phyloP scores from a whole-genome alignment of 192 early-diverging fungal species.

The Coemansia sp. region DNA sequence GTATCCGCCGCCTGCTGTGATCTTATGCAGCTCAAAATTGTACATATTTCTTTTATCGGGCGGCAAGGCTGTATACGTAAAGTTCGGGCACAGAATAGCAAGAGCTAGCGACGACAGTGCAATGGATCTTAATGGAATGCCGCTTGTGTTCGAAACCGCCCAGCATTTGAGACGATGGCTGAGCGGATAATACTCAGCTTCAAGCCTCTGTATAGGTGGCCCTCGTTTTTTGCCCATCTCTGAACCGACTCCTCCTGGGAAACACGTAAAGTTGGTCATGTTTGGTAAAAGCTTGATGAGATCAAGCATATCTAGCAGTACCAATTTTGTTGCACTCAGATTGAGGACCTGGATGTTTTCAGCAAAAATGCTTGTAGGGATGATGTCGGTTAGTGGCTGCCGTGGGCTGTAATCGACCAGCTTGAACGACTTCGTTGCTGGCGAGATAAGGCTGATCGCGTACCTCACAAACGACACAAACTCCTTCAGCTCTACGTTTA shows the following conservation, averaged over 20 bases:
- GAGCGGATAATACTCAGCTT: background rate
- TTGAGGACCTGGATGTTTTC: constrained; percentile 8
- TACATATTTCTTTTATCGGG: background rate
- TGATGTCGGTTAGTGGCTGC: background rate
- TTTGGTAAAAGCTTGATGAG: constrained; percentile 2
- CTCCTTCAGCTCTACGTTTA: background rate
- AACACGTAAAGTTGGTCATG: background rate
- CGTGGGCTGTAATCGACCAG: background rate
- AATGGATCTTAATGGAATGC: background rate
- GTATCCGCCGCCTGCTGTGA: background rate
- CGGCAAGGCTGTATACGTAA: background rate
- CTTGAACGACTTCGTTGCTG: background rate
- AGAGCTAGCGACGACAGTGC: background rate
- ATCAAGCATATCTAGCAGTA: background rate
- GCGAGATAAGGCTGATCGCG: background rate
- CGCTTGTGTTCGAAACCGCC: background rate
- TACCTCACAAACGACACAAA: background rate
- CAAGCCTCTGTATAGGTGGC: background rate
- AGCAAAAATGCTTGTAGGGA: background rate
- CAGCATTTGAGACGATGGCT: constrained; percentile 5
- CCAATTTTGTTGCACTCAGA: background rate
- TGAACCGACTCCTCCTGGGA: background rate
- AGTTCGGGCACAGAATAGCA: constrained; percentile 1
- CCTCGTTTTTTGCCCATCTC: background rate
- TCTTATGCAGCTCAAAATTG: background rate